phyloP scores from a whole-genome alignment of 768 basidiomycete genomes.

The Leccinum sublutescens region DNA sequence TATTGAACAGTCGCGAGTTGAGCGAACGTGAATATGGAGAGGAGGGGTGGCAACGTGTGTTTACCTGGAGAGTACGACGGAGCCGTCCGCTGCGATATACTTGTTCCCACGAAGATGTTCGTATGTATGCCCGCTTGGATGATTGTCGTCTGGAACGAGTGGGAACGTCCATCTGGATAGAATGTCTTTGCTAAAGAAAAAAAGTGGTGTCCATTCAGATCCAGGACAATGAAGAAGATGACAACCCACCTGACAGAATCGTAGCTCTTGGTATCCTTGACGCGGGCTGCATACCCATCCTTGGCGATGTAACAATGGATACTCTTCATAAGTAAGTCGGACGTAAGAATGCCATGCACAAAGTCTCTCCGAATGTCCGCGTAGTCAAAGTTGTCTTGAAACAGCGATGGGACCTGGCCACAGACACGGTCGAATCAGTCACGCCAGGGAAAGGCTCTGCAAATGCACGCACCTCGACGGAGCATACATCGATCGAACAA shows the following conservation, averaged over 20 bases:
- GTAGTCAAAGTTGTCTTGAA: conserved; percentile 99
- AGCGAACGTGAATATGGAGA: neutral
- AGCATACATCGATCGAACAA: conserved; percentile 90
- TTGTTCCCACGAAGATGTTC: conserved; percentile 87
- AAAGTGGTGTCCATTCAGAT: neutral
- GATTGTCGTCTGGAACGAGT: conserved; percentile 90
- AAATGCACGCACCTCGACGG: conserved; percentile 68
- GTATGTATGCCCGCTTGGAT: conserved; percentile 78
- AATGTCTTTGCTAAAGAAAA: conserved; percentile 75
- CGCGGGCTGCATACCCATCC: conserved; percentile 89
- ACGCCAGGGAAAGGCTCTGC: neutral
- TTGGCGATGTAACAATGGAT: conserved; percentile 89
- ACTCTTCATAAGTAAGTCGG: conserved; percentile 91
- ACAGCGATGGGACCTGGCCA: conserved; percentile 83
- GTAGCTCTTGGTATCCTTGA: conserved; percentile 90
- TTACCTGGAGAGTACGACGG: conserved; percentile 82
- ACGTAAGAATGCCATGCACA: conserved; percentile 90
- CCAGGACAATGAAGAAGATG: neutral
- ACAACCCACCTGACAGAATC: conserved; percentile 75
- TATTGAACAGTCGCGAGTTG: conserved; percentile 24
- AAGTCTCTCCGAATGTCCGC: conserved; percentile 90
- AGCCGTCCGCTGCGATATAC: conserved; percentile 78
- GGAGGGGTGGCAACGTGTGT: conserved; percentile 10
- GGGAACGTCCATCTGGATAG: conserved; percentile 94
- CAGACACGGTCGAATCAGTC: neutral